Evolutionary conservation across 257 asterid species (phyloP).

Genomic region (Cruciata laevipes): DNA sequence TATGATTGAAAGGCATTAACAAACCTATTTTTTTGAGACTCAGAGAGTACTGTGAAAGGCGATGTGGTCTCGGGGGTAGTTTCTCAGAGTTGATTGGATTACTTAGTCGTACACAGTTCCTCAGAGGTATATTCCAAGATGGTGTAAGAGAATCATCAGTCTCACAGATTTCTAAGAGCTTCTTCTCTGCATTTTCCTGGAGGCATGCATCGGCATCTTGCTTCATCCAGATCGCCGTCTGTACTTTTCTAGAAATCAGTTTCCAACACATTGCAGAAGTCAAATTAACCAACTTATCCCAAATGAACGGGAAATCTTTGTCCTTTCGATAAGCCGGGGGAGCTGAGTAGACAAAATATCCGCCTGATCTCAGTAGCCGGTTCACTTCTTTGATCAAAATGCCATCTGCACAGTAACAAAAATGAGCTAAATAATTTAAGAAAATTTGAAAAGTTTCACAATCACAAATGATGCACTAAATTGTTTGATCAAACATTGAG

Average conservation of each 20-base stretch:
- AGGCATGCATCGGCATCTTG: conserved; percentile 57
- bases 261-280: conserved; percentile 98
- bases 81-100: conserved; percentile 21
- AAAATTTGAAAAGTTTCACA: neutral
- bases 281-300: conserved; percentile 66
- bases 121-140: conserved; percentile 54
- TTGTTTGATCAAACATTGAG: neutral
- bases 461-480: neutral
- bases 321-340: conserved; percentile 95
- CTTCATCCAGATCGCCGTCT: conserved; percentile 88
- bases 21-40: conserved; percentile 59
- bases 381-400: conserved; percentile 77
- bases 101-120: conserved; percentile 39
- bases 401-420: conserved; percentile 50
- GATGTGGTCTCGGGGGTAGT: conserved; percentile 74
- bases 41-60: conserved; percentile 63
- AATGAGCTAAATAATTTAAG: neutral
- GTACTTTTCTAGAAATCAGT: conserved; percentile 80
- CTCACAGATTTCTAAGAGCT: conserved; percentile 53
- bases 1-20: conserved; percentile 8
- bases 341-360: conserved; percentile 89
- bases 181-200: conserved; percentile 43
- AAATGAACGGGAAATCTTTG: conserved; percentile 71
- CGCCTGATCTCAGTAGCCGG: conserved; percentile 65
- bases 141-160: conserved; percentile 39